Conservation (phyloP, 2,329 filamentous ascomycete genomes). For the Penicillium sp. region DNA sequence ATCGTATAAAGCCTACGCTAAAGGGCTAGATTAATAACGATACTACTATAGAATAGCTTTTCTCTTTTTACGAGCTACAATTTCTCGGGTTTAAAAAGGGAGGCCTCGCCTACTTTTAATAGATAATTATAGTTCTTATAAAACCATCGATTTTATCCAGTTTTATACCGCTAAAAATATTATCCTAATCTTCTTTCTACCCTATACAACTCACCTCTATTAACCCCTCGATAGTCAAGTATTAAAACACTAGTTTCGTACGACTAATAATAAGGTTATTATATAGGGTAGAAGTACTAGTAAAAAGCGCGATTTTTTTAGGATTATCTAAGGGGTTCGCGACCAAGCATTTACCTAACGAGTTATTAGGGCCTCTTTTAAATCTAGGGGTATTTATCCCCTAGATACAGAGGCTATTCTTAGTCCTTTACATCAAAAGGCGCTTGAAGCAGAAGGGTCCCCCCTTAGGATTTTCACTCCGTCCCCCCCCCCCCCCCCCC, state of each 20-base stretch:
- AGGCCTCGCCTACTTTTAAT: neutral
- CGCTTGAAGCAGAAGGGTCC: neutral
- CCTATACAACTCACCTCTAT: neutral
- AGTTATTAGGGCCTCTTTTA: neutral
- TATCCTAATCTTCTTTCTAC: neutral
- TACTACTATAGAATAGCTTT: neutral
- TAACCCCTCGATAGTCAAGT: neutral
- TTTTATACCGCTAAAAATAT: neutral
- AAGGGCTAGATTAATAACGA: neutral
- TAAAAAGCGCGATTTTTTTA: neutral
- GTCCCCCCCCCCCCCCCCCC: no score
- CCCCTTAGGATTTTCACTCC: no score
- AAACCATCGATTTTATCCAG: neutral
- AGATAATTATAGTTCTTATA: neutral
- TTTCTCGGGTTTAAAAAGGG: neutral
- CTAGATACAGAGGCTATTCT: neutral
- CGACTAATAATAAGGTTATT: neutral
- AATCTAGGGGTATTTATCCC: no score
- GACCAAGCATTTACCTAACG: neutral
- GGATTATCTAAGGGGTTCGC: neutral
- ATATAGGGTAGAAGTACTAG: neutral
- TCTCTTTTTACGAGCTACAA: neutral
- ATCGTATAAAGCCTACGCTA: neutral
- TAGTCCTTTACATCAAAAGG: neutral
- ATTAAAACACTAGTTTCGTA: neutral